Percentiles rank a stretch among this genome's conserved stretches.
Conservation (phyloP, 2,329 filamentous ascomycete genomes). For the Pseudopyricularia javanii region DNA sequence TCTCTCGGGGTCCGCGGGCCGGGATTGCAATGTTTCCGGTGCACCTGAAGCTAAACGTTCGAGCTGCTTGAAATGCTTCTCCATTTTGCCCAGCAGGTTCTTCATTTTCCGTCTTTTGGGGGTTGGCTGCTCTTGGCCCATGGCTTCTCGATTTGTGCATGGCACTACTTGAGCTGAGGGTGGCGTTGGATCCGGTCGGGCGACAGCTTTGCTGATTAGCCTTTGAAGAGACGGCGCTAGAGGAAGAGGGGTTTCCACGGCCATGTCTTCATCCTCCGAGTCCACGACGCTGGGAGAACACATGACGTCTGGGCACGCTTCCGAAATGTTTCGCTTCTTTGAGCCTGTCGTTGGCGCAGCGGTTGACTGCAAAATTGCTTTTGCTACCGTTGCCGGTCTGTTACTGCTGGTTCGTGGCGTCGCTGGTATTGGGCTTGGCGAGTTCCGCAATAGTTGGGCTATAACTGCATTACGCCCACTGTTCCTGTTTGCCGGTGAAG, state of each 20-base stretch:
- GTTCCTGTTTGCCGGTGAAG: not conserved
- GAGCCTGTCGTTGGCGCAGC: not conserved
- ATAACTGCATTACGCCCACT: not conserved
- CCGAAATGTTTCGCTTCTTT: not conserved
- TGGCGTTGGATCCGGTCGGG: slow-evolving; percentile 9
- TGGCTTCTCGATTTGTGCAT: slow-evolving; percentile 4
- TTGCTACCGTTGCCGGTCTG: not conserved
- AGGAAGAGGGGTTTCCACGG: slow-evolving; percentile 9
- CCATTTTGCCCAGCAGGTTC: not conserved
- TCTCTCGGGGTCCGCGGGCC: too few relatives aligned
- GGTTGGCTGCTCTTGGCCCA: not conserved
- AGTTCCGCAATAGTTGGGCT: not conserved
- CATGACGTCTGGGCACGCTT: not conserved
- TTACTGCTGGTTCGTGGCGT: too few relatives aligned
- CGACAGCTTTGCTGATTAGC: not conserved
- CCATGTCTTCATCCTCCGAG: slow-evolving; percentile 9
- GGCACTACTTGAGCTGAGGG: slow-evolving; percentile 15
- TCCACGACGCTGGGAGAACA: not conserved
- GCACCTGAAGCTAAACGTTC: not conserved
- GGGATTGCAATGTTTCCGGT: not conserved
- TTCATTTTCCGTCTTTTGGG: not conserved
- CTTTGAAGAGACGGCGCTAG: slow-evolving; percentile 4
- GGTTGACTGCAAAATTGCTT: not conserved
- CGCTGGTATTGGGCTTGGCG: too few relatives aligned
- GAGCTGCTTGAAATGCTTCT: not conserved